These are phyloP conservation scores for Cyberlindnera veronae DNA, from an alignment of 805 yeast species.

Conservation along the genomic window DNA sequence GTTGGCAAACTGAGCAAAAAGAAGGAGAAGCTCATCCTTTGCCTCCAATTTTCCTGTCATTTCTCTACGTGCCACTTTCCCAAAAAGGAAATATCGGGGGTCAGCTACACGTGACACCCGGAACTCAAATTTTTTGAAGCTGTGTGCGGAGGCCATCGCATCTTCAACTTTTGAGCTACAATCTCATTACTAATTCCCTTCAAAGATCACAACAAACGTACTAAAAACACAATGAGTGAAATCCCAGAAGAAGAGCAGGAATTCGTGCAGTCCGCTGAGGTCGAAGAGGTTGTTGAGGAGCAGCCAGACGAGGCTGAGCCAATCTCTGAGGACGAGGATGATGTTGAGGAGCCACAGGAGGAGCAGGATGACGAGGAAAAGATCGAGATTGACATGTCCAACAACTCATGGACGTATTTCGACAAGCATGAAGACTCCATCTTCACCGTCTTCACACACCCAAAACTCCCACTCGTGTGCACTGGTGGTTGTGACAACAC, in stretches of 20 bases:
- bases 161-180: background rate
- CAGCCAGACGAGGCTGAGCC: constrained; percentile 26
- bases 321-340: constrained; percentile 30
- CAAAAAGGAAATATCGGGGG: too few relatives aligned
- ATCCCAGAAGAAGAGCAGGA: constrained; percentile 27
- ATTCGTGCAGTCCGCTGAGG: constrained; percentile 41
- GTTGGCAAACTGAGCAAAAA: too few relatives aligned
- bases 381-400: constrained; percentile 80
- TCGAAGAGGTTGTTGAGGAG: constrained; percentile 37
- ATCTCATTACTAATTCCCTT: background rate
- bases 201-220: background rate
- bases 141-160: background rate
- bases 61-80: too few relatives aligned
- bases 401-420: constrained; percentile 86
- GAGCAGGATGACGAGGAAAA: constrained; percentile 40
- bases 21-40: too few relatives aligned
- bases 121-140: background rate
- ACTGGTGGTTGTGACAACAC: constrained; percentile 94
- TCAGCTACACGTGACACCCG: too few relatives aligned
- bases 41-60: too few relatives aligned
- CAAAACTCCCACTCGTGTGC: constrained; percentile 78
- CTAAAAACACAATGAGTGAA: constrained; percentile 8
- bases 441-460: constrained; percentile 79
- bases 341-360: constrained; percentile 34
- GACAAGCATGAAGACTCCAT: constrained; percentile 89